Evolutionary conservation across 2,329 filamentous ascomycete species (phyloP), one percentile per base, ranked within the genome.

Genomic region (Raffaelea ambrosiae): DNA sequence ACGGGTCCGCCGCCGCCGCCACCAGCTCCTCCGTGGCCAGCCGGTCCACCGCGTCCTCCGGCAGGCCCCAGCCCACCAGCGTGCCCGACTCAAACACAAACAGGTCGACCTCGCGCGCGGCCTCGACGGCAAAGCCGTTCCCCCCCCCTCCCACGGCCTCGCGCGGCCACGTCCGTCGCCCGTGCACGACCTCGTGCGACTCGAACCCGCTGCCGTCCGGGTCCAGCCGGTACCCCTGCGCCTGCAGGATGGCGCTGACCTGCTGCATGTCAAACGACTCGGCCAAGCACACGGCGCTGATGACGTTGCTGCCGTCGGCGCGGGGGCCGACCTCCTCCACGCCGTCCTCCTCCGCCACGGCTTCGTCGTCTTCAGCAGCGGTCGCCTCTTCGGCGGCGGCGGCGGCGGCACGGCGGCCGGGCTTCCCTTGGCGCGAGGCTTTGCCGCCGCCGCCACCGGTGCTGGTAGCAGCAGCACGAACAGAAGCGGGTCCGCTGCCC

Each of bases 41-140:
- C 43, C 76, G 76, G 19, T 74, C 75, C 16, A 89, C 83, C 18
- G 88, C 79, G 49, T 84, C 80, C 51, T 88, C 78, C 1, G 88
- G 83, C 1, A 96, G 73, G 5, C 87, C 86, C 93, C 93, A 98
- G 21, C 88, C 84, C 5, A 97, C 93, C 8, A 97, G 77, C 13
- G 90, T 95, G 11, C 93, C 93, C 0, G 90, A 95, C 9, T 91
- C 89, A 56, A 98, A 98, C 48, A 98, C 83, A 61, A 97, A 97
- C 44, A 97, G 81, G 66, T 98, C 93, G 31, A 89, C 90, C 49
- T 80, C 73, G 60, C 79, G 76, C 50, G 5, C 8, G 23, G 7
- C 43, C 23, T 9, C 39, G n/a, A n/a, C n/a, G n/a, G n/a, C n/a
- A n/a, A n/a, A 29, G 26, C 20, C 22, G 23, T 36, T 20, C 13